These are phyloP conservation scores for Mucor racemosus DNA, from an alignment of 371 early-diverging fungal genomes.

Conservation along the genomic window DNA sequence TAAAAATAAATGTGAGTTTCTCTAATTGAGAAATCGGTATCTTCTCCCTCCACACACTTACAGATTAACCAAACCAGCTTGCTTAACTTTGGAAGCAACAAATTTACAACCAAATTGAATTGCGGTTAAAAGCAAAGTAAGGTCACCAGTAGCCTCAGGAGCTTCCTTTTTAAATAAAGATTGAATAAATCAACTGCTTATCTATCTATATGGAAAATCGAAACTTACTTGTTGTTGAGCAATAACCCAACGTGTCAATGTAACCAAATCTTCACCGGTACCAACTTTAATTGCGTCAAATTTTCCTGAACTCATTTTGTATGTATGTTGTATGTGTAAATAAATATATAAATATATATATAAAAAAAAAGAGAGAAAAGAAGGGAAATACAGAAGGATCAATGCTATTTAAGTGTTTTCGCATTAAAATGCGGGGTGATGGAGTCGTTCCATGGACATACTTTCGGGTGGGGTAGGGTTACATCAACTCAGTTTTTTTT, in stretches of 20 bases:
- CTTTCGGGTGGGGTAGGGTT: conserved; percentile 25
- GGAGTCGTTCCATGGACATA: neutral
- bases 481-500: conserved; percentile 6
- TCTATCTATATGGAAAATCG: neutral
- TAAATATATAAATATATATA: neutral
- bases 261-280: conserved; percentile 85
- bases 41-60: conserved; percentile 49
- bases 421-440: conserved; percentile 22
- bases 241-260: conserved; percentile 93
- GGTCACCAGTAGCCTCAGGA: conserved; percentile 93
- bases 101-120: conserved; percentile 97
- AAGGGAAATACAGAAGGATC: neutral
- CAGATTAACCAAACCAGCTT: conserved; percentile 95
- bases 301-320: conserved; percentile 24
- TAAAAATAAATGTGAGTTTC: neutral
- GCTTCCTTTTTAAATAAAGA: conserved; percentile 37
- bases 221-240: conserved; percentile 77
- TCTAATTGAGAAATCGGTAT: neutral
- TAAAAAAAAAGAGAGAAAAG: conserved; percentile 13
- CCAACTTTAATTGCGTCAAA: conserved; percentile 55
- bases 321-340: neutral
- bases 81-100: conserved; percentile 94
- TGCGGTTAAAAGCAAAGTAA: conserved; percentile 87
- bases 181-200: neutral
- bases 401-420: conserved; percentile 14